Evolutionary conservation across 257 asterid species (phyloP).

Genomic region (Apocynum venetum): DNA sequence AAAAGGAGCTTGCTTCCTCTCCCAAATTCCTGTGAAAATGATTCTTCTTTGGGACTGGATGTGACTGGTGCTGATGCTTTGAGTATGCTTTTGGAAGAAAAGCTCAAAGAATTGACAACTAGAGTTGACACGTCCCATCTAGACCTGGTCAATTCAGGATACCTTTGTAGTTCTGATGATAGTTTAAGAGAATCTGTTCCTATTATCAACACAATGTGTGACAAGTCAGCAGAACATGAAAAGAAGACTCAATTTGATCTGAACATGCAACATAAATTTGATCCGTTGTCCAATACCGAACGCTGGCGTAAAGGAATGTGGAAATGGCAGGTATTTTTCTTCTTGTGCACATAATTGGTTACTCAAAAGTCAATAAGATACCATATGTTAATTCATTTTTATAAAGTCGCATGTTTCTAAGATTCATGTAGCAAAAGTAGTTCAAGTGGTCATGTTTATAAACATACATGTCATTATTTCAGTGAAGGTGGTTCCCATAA

Average conservation of each 20-base stretch:
- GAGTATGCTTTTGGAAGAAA: conserved; percentile 83
- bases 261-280: conserved; percentile 32
- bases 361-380: not conserved
- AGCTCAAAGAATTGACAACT: conserved; percentile 80
- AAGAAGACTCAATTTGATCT: conserved; percentile 18
- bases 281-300: conserved; percentile 34
- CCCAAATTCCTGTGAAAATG: conserved; percentile 31
- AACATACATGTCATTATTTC: not conserved
- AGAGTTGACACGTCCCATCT: conserved; percentile 60
- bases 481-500: not conserved
- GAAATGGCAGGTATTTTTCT: conserved; percentile 47
- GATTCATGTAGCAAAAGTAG: not conserved
- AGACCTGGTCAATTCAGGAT: conserved; percentile 37
- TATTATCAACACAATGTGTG: conserved; percentile 18
- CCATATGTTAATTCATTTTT: not conserved
- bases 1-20: conserved; percentile 29
- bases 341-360: not conserved
- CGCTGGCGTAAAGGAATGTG: conserved; percentile 32
- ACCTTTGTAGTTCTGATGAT: conserved; percentile 36
- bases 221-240: conserved; percentile 27
- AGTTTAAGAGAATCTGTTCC: conserved; percentile 26
- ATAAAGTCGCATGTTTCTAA: not conserved
- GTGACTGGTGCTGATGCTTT: conserved; percentile 68
- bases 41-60: conserved; percentile 46
- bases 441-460: not conserved